Base-by-base conservation (phyloP, 768 basidiomycete species). In the Neoboletus magnificus region DNA sequence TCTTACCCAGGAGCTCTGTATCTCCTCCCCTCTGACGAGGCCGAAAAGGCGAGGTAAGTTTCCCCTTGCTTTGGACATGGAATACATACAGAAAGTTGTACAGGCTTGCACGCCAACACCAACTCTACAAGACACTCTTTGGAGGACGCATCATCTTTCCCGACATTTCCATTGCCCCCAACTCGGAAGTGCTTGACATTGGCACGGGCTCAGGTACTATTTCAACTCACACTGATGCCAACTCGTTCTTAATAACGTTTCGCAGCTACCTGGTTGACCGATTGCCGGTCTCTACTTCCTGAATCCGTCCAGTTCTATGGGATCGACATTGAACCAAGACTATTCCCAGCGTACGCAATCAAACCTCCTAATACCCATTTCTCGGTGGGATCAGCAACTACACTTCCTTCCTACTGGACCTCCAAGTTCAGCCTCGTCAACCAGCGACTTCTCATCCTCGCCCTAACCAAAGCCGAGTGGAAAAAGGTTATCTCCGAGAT, bases 391-490 rank as follows among this genome's bases (percentile, higher is more conserved):
- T 63, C 61, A 1, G 55, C 50, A 2, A 63, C 59, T 7, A 22
- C 18, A 1, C 62, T 74, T 1, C 73, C 73, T 1, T 50, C 32
- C 9, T 62, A 67, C 29, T 73, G 70, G 73, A 48, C 63, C 9
- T 60, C 52, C 33, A 63, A 59, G 16, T 74, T 73, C 60, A 58
- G 29, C 5, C 57, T 74, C 27, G 61, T 74, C 47, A 63, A 72
- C 47, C 73, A 74, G 18, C 61, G 69, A 5, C 64, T 74, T 5
- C 65, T 73, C 16, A 57, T 70, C 15, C 60, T 61, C n/a, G 73
- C 67, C 8, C 56, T 71, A 1, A 61, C 62, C 9, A 39, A 42
- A 13, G 30, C 52, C 0, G 59, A 73, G 37, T 73, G 73, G 72
- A 18, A 47, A 33, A 25, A 29, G 0, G 65, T 42, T 10, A 29